Percentiles rank a stretch among this genome's conserved stretches.
Evolutionary conservation across 2,329 filamentous ascomycete species (phyloP).

Genomic region (Ophiocordyceps camponoti-rufipedis): DNA sequence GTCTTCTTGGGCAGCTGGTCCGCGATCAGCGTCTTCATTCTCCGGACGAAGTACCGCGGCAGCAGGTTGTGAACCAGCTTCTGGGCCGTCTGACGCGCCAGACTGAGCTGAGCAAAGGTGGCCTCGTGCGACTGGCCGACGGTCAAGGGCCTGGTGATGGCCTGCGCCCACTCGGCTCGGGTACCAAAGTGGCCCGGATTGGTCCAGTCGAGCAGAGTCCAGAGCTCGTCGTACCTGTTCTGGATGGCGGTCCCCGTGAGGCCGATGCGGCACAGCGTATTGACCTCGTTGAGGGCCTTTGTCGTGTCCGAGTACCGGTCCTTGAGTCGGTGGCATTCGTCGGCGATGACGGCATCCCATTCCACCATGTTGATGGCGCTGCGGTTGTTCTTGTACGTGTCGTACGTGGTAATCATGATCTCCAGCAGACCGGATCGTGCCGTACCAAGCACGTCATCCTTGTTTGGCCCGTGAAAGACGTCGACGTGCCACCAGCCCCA

Average conservation of each 20-base stretch:
- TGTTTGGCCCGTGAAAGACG: conserved; percentile 51
- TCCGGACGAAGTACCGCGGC: conserved; percentile 74
- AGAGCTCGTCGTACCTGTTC: conserved; percentile 94
- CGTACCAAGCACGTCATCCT: conserved; percentile 53
- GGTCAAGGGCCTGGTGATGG: conserved; percentile 63
- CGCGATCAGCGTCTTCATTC: conserved; percentile 85
- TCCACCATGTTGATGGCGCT: conserved; percentile 61
- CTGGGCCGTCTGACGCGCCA: conserved; percentile 63
- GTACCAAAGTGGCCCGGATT: conserved; percentile 58
- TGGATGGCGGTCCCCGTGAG: conserved; percentile 93
- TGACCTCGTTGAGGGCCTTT: conserved; percentile 74
- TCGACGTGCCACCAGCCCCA: conserved; percentile 97
- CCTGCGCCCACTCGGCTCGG: conserved; percentile 56
- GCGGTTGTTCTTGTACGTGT: conserved; percentile 66
- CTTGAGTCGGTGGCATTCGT: conserved; percentile 86
- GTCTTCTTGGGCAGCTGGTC: conserved; percentile 88
- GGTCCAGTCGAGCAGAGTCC: conserved; percentile 92
- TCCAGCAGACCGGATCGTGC: conserved; percentile 64
- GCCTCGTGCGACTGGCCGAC: conserved; percentile 87
- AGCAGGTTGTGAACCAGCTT: conserved; percentile 76
- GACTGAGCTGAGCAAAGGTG: conserved; percentile 63
- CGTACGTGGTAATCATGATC: conserved; percentile 87
- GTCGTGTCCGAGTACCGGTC: conserved; percentile 61
- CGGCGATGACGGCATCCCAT: conserved; percentile 89
- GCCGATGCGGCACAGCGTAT: conserved; percentile 80